Evolutionary conservation across 805 yeast species (phyloP).

Genomic region (Pichia thaimueangensis): DNA sequence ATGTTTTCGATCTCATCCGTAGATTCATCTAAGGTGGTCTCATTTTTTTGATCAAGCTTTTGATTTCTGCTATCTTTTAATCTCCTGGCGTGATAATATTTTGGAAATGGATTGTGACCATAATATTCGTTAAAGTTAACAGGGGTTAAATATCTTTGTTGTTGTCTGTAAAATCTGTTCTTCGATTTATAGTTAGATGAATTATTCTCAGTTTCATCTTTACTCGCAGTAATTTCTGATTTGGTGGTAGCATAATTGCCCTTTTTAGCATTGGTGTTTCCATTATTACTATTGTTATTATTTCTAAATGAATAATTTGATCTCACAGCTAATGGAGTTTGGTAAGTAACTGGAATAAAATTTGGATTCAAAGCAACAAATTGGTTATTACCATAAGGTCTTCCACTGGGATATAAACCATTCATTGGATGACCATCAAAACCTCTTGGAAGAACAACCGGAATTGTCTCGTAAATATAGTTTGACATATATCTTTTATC

Average conservation of each 20-base stretch:
- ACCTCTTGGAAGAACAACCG: not conserved
- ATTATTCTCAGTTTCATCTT: not conserved
- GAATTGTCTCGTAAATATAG: not conserved
- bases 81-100: not conserved
- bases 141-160: conserved; percentile 2
- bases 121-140: conserved; percentile 3
- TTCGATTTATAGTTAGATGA: not conserved
- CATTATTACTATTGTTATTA: not conserved
- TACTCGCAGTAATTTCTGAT: not conserved
- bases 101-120: conserved; percentile 14
- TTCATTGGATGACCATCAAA: not conserved
- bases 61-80: not conserved
- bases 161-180: not conserved
- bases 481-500: not conserved
- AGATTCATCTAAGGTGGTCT: too few relatives aligned
- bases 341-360: conserved; percentile 3
- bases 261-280: too few relatives aligned
- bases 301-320: conserved; percentile 4
- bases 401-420: not conserved
- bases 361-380: not conserved
- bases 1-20: not conserved
- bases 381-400: not conserved
- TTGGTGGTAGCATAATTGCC: too few relatives aligned
- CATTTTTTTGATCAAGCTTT: not conserved
- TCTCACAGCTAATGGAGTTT: not conserved